Base-by-base conservation (phyloP, 495 filamentous ascomycete genomes). In the Aspergillus saccharolyticus region DNA sequence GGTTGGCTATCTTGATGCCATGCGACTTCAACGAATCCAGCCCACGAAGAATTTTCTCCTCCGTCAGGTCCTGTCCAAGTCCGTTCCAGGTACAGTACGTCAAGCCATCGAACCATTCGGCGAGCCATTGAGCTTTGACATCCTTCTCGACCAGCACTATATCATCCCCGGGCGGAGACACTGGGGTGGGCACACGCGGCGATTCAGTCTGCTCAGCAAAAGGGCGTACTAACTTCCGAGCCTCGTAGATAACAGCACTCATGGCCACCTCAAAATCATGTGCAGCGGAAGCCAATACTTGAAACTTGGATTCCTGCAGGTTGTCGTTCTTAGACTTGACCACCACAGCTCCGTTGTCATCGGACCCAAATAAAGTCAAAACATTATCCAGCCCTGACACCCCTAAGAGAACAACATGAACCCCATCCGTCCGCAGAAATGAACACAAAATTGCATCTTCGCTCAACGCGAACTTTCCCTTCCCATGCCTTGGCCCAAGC, bases 41-140 rank as follows among this genome's bases (percentile, higher is more conserved):
- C 14, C 92, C 90, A 25, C 81, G 67, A 20, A 91, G 65, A 20
- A 98, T 83, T 62, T 89, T 94, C 4, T 90, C 78, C 59, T 93
- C 90, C 0, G 85, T 89, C 43, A 97, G 72, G 12, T 85, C 70
- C 67, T 92, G 90, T 0, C 94, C 94, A 0, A 98, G 78, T 1
- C 84, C 86, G 67, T 97, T 97, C 94, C 94, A 97, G 10, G 94
- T 98, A 70, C 91, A 88, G 65, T 86, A 88, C 4, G 84, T 80
- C 43, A 88, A 64, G 2, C 94, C 94, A 70, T 98, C 94, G 64
- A 88, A 90, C 91, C 90, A 96, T 47, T 89, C 83, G 54, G 92
- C 83, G 24, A 90, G 75, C 91, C 92, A 96, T 61, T 89, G 77
- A 14, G 84, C 71, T 51, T 83, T 55, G 0, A 68, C 70, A 50